Conservation (phyloP, 352 stramenopile species). For the Phytophthora sp. region DNA sequence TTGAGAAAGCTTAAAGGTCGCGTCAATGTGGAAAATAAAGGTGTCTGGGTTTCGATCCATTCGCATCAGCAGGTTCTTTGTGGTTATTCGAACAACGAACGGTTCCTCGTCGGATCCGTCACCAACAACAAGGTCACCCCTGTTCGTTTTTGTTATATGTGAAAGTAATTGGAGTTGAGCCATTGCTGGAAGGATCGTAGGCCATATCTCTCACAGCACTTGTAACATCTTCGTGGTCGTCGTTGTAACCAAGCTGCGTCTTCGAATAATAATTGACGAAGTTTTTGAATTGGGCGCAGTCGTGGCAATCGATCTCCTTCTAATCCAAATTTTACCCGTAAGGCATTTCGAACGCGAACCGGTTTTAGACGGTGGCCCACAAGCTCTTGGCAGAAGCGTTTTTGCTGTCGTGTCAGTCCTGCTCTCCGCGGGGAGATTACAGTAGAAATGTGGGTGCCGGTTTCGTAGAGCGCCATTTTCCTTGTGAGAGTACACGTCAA, state of each 20-base stretch:
- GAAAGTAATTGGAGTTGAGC: neutral
- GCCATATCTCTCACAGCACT: neutral
- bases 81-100: constrained; percentile 1
- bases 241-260: neutral
- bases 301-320: neutral
- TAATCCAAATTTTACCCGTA: neutral
- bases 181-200: neutral
- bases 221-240: neutral
- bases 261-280: constrained; percentile 7
- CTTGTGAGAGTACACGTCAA: neutral
- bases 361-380: neutral
- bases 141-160: neutral
- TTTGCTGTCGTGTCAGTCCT: neutral
- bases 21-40: constrained; percentile 21
- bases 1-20: constrained; percentile 23
- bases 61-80: neutral
- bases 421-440: neutral
- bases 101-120: constrained; percentile 6
- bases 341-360: neutral
- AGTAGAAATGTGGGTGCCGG: neutral
- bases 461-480: neutral
- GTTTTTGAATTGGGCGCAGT: constrained; percentile 3
- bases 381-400: neutral
- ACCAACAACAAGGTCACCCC: neutral
- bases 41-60: neutral